These are phyloP conservation scores for Penicillium salamii DNA, from an alignment of 495 filamentous ascomycete species.

Conservation along the genomic window DNA sequence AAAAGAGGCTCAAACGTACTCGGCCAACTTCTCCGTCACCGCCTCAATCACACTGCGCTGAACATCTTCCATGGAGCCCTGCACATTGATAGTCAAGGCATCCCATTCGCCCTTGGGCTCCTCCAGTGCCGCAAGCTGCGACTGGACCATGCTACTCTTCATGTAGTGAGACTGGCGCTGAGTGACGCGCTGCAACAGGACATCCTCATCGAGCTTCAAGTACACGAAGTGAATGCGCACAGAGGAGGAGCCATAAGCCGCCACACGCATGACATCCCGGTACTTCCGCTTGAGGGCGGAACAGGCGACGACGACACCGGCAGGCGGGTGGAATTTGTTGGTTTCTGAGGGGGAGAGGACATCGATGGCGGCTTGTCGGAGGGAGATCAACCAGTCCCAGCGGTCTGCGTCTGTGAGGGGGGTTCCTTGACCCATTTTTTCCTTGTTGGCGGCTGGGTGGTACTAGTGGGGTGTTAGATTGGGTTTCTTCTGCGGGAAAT, in stretches of 20 bases:
- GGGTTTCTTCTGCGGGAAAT: no score
- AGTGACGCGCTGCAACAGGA: conserved; percentile 70
- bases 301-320: conserved; percentile 92
- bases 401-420: conserved; percentile 93
- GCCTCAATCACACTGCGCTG: conserved; percentile 59
- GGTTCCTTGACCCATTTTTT: conserved; percentile 87
- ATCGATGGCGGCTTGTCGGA: conserved; percentile 76
- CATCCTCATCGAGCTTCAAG: conserved; percentile 70
- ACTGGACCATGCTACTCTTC: conserved; percentile 96
- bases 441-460: conserved; percentile 79
- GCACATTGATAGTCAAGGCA: conserved; percentile 79
- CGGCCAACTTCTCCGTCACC: conserved; percentile 41
- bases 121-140: conserved; percentile 83
- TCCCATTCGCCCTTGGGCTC: conserved; percentile 80
- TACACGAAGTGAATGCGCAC: conserved; percentile 92
- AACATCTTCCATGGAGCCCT: conserved; percentile 61
- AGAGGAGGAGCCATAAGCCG: conserved; percentile 70
- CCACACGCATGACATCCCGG: conserved; percentile 92
- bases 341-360: conserved; percentile 53
- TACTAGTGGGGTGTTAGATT: conserved; percentile 55
- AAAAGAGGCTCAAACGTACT: conserved; percentile 26
- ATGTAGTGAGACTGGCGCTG: conserved; percentile 85
- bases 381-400: conserved; percentile 94
- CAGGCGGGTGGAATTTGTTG: conserved; percentile 44
- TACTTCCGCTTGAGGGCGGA: conserved; percentile 96